These are phyloP conservation scores for Cucumis hystrix DNA, from an alignment of 306 rosid genomes.

Conservation along the genomic window DNA sequence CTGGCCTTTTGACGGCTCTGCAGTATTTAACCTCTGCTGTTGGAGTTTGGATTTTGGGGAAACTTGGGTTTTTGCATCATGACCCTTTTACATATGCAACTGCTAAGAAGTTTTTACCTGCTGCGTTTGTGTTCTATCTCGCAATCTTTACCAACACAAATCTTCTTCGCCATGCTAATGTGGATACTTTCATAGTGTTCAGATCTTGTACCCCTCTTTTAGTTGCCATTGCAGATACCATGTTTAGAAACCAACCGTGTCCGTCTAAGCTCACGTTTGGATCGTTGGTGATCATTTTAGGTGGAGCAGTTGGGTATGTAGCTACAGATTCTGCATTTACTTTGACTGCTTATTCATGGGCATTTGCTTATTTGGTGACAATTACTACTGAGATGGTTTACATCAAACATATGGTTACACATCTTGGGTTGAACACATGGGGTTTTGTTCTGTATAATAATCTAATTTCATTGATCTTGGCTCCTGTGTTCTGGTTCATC, in stretches of 20 bases:
- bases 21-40: constrained; percentile 78
- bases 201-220: constrained; percentile 82
- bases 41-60: constrained; percentile 69
- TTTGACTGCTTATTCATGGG: constrained; percentile 88
- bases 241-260: constrained; percentile 54
- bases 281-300: constrained; percentile 61
- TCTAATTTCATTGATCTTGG: constrained; percentile 59
- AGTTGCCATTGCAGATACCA: constrained; percentile 84
- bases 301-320: constrained; percentile 84
- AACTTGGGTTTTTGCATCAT: constrained; percentile 67
- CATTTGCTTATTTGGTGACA: constrained; percentile 75
- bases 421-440: constrained; percentile 84
- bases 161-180: constrained; percentile 92
- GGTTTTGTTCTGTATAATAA: constrained; percentile 85
- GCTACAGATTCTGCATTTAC: constrained; percentile 78
- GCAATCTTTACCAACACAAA: constrained; percentile 95
- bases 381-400: constrained; percentile 96
- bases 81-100: constrained; percentile 56
- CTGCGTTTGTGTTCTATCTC: constrained; percentile 78
- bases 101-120: constrained; percentile 82
- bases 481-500: constrained; percentile 72
- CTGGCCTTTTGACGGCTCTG: constrained; percentile 76
- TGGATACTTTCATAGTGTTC: constrained; percentile 88
- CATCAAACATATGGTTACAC: constrained; percentile 90
- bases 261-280: constrained; percentile 71